phyloP scores from a whole-genome alignment of 2,329 filamentous ascomycete genomes.

The Fusarium protoensiforme region DNA sequence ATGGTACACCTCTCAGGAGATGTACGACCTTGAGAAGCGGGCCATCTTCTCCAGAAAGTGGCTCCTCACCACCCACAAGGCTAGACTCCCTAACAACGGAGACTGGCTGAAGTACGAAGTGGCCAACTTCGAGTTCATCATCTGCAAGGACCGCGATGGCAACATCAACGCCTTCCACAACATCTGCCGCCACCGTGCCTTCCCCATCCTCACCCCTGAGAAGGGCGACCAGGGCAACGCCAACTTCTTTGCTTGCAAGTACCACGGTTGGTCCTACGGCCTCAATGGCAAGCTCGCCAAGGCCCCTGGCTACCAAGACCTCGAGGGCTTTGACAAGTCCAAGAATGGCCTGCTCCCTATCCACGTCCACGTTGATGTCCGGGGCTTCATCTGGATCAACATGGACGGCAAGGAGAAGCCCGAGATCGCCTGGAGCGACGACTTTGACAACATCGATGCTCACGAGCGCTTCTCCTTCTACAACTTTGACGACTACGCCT shows the following conservation, averaged over 20 bases:
- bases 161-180: slow-evolving; percentile 71
- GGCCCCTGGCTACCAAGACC: slow-evolving; percentile 67
- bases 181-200: slow-evolving; percentile 70
- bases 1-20: slow-evolving; percentile 64
- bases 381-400: slow-evolving; percentile 70
- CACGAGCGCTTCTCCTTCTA: slow-evolving; percentile 58
- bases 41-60: slow-evolving; percentile 68
- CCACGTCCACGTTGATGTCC: slow-evolving; percentile 63
- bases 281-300: slow-evolving; percentile 67
- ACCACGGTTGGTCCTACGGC: slow-evolving; percentile 72
- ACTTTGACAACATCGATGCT: slow-evolving; percentile 60
- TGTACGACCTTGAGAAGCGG: slow-evolving; percentile 67
- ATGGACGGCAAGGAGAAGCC: slow-evolving; percentile 59
- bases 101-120: slow-evolving; percentile 67
- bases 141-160: slow-evolving; percentile 61
- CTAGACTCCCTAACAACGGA: slow-evolving; percentile 61
- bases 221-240: slow-evolving; percentile 61
- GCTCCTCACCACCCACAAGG: slow-evolving; percentile 65
- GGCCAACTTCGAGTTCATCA: slow-evolving; percentile 66
- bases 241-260: slow-evolving; percentile 67
- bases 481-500: slow-evolving; percentile 64
- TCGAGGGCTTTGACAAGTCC: slow-evolving; percentile 65
- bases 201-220: slow-evolving; percentile 59
- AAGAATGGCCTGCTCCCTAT: slow-evolving; percentile 67
- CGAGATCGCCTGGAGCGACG: slow-evolving; percentile 62